These are phyloP conservation scores for Huntiella moniliformis DNA, from an alignment of 2,329 filamentous ascomycete species.

Conservation along the genomic window DNA sequence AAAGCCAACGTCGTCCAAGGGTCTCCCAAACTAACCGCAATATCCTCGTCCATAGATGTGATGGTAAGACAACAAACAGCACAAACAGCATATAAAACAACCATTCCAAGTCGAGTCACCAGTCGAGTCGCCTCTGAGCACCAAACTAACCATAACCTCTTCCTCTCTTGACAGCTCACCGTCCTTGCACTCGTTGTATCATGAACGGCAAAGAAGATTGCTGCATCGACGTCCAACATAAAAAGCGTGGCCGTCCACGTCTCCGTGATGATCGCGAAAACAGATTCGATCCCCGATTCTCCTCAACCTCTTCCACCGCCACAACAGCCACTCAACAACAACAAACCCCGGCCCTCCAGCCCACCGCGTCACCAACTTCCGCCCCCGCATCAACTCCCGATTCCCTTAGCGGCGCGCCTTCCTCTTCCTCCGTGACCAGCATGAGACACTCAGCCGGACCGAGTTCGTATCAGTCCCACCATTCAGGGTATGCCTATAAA, in stretches of 20 bases:
- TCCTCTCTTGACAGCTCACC: constrained; percentile 34
- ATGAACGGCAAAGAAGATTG: constrained; percentile 64
- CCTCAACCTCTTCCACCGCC: constrained; percentile 18
- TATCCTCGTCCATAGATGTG: background rate
- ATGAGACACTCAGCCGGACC: constrained; percentile 10
- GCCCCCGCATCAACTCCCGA: background rate
- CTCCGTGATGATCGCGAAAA: constrained; percentile 52
- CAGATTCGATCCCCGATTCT: constrained; percentile 34
- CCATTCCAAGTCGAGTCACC: too few relatives aligned
- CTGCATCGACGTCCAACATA: constrained; percentile 70
- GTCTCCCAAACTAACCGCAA: constrained; percentile 4
- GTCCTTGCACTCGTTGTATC: constrained; percentile 60
- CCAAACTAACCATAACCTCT: background rate
- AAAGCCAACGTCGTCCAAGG: background rate
- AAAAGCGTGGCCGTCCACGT: constrained; percentile 62
- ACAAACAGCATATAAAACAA: background rate
- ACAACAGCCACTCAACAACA: background rate
- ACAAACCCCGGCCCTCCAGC: too few relatives aligned
- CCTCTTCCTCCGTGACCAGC: background rate
- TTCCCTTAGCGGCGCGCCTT: background rate
- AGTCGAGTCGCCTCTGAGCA: too few relatives aligned
- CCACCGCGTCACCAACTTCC: too few relatives aligned
- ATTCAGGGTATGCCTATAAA: constrained; percentile 21
- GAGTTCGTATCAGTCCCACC: constrained; percentile 7
- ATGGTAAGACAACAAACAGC: background rate